Evolutionary conservation across 2,329 filamentous ascomycete species (phyloP).

Genomic region (Pestalotiopsis sp.): DNA sequence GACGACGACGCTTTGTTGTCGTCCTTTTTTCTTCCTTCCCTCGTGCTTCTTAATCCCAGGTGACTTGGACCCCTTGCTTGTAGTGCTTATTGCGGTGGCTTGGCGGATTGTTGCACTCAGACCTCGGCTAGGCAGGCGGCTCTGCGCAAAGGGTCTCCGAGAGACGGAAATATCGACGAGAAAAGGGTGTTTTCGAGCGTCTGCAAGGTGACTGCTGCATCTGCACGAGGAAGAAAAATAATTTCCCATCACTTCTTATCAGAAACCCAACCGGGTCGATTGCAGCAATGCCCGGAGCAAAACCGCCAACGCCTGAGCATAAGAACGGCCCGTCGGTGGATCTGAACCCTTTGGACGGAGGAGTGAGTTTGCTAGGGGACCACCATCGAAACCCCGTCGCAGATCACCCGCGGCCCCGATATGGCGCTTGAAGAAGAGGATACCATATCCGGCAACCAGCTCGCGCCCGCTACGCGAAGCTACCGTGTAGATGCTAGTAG

Average conservation of each 20-base stretch:
- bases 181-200: not conserved
- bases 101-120: not conserved
- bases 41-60: not conserved
- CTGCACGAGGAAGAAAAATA: not conserved
- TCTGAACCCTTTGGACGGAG: not conserved
- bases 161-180: not conserved
- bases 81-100: not conserved
- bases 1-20: not conserved
- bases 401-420: not conserved
- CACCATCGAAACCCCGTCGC: not conserved
- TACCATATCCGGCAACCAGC: not conserved
- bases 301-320: not conserved
- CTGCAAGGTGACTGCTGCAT: not conserved
- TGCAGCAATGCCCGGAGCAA: not conserved
- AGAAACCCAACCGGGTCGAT: not conserved
- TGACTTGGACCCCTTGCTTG: not conserved
- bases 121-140: not conserved
- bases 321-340: not conserved
- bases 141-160: not conserved
- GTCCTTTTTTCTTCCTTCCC: not conserved
- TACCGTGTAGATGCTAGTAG: not conserved
- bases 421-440: not conserved
- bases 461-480: not conserved
- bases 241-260: not conserved
- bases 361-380: not conserved